Evolutionary conservation across 176 grass and related monocot genomes (phyloP).

Genomic region (Ensete ventricosum): DNA sequence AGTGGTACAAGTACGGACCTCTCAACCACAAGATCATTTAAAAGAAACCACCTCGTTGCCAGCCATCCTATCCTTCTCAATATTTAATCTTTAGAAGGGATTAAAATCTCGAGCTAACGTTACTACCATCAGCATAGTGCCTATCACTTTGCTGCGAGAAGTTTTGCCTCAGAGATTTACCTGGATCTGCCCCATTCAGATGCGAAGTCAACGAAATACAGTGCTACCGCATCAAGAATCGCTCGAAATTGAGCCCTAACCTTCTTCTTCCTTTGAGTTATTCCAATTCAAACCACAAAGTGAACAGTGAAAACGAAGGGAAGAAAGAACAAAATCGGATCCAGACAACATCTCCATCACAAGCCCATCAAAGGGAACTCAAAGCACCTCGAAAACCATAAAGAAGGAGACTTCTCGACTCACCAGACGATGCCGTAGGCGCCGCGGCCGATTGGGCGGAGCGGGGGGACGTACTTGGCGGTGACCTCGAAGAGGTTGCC

Average conservation of each 20-base stretch:
- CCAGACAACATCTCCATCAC: no score
- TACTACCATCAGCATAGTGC: background rate
- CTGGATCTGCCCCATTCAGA: background rate
- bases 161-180: background rate
- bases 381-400: background rate
- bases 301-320: background rate
- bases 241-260: background rate
- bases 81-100: background rate
- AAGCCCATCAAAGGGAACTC: background rate
- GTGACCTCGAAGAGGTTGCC: constrained; percentile 93
- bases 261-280: background rate
- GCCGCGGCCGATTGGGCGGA: constrained; percentile 82
- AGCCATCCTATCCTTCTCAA: background rate
- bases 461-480: constrained; percentile 85
- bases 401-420: constrained; percentile 7
- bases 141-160: background rate
- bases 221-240: background rate
- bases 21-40: background rate
- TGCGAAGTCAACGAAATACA: background rate
- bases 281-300: background rate
- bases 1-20: background rate
- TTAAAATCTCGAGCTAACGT: background rate
- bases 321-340: background rate
- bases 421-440: constrained; percentile 91
- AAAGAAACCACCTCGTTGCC: background rate